Base-by-base conservation (phyloP, 441 rosid genomes). In the Theobroma grandiflorum region DNA sequence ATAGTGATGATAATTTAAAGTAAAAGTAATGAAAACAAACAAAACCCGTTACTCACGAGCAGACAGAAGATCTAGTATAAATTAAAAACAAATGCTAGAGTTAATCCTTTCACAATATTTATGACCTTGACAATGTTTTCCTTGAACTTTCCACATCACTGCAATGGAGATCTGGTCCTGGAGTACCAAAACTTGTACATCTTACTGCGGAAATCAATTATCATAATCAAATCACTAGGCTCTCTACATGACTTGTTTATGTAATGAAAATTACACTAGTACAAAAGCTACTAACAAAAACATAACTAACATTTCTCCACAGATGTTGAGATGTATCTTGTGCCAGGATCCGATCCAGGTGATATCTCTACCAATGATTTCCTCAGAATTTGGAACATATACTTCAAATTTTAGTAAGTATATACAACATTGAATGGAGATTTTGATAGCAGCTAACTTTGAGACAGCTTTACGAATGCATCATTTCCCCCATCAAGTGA, bases 361-460 rank as follows among this genome's bases (percentile, higher is more conserved):
- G 16, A 49, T 37, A 63, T 47, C 33, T 11, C 31, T 38, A 63
- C 16, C n/a, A 5, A 65, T 65, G 62, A 63, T n/a, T 65, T 50
- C 64, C 33, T 35, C 52, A 37, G 20, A 50, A 22, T 40, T 74
- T 20, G 6, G 11, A 53, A 35, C 3, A 15, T 38, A 64, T 43
- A n/a, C 9, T 40, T 55, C 20, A 52, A 22, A 66, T n/a, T 12
- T 18, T 20, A 38, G 8, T 20, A 31, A 20, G 8, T 20, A 66
- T 52, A 50, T 26, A 77, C 31, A 2, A 40, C 33, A 38, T 3
- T 22, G 57, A 92, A 72, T 52, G 93, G 96, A 74, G 90, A 82
- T 85, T 80, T 84, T 82, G 80, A 81, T 33, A 90, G 62, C 12
- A 98, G 99, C 99, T 98, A 95, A 83, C 95, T 96, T 65, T 86